Percentiles rank a stretch among this genome's conserved stretches.
Conservation (phyloP, 164 flowering plant genomes). For the Vitis labrusca region DNA sequence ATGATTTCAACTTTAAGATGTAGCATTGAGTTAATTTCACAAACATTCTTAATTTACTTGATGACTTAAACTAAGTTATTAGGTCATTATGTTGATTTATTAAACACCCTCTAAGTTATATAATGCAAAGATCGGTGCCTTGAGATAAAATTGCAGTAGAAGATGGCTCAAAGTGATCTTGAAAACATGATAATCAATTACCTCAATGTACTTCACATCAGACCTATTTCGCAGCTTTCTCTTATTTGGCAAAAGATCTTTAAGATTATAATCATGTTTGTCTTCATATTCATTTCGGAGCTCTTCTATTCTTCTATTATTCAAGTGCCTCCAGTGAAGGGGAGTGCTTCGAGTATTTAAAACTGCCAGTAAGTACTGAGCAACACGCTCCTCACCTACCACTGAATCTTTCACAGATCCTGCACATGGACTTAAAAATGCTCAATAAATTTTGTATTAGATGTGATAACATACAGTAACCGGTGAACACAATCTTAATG, state of each 20-base stretch:
- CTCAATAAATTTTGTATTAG: background rate
- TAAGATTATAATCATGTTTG: constrained; percentile 38
- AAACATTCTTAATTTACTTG: no score
- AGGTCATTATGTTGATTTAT: no score
- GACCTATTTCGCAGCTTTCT: constrained; percentile 41
- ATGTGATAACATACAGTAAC: background rate
- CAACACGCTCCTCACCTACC: constrained; percentile 96
- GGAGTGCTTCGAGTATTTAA: constrained; percentile 82
- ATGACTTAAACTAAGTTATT: no score
- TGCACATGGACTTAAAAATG: constrained; percentile 19
- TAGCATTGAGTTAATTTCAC: no score
- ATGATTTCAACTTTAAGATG: no score
- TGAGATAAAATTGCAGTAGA: no score
- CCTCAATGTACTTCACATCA: constrained; percentile 62
- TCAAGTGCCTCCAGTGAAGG: constrained; percentile 72
- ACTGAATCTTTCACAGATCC: constrained; percentile 94
- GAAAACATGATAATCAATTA: constrained; percentile 16
- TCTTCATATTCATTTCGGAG: constrained; percentile 24
- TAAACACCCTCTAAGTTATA: no score
- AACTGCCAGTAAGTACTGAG: constrained; percentile 77
- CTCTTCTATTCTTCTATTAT: constrained; percentile 43
- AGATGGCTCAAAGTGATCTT: no score
- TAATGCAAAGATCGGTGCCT: no score
- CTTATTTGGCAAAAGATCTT: constrained; percentile 49
- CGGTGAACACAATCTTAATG: no score